Base-by-base conservation (phyloP, 177 flowering plant genomes). In the Vitis hybrid region DNA sequence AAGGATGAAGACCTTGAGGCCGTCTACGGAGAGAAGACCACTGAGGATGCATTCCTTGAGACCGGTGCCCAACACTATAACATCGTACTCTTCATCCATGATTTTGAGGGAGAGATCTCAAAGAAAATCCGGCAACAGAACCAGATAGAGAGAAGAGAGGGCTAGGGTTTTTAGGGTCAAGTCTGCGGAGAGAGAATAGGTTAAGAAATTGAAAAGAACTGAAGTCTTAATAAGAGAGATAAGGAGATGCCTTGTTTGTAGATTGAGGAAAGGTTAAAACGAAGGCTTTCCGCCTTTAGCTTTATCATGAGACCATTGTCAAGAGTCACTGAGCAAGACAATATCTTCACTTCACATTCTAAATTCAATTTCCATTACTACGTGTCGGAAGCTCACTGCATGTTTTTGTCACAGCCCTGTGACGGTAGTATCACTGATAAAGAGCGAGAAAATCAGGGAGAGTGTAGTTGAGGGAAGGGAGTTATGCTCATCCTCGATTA, bases 1-100 rank as follows among this genome's bases (percentile, higher is more conserved):
- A 49, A 56, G 48, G 6, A n/a, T 11, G 16, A 33, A 14, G 67
- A 87, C 91, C 82, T 84, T 87, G 67, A 81, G 82, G 60, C 91
- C 88, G 61, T 84, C 87, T 26, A 87, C 91, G 56, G 91, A 87
- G 73, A 87, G 89, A 55, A 87, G 89, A 64, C 89, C 91, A 31
- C 91, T 87, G 70, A 87, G 89, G 73, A 87, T 86, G 83, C 91
- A 87, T 71, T 84, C 91, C 56, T 87, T 87, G 73, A 86, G 89
- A 62, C 91, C 89, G 10, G 91, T 87, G 0, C 91, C 91, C 48
- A 87, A 72, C 51, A 87, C 89, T 7, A 87, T 82, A 22, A 86
- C 89, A 62, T 87, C 91, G 18, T 87, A 87, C 79, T 87, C 89
- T 77, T 86, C 89, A 80, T 87, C 91, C 91, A 87, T 87, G 74